These are phyloP conservation scores for Cercospora nicotianae DNA, from an alignment of 2,329 filamentous ascomycete genomes.

Conservation along the genomic window DNA sequence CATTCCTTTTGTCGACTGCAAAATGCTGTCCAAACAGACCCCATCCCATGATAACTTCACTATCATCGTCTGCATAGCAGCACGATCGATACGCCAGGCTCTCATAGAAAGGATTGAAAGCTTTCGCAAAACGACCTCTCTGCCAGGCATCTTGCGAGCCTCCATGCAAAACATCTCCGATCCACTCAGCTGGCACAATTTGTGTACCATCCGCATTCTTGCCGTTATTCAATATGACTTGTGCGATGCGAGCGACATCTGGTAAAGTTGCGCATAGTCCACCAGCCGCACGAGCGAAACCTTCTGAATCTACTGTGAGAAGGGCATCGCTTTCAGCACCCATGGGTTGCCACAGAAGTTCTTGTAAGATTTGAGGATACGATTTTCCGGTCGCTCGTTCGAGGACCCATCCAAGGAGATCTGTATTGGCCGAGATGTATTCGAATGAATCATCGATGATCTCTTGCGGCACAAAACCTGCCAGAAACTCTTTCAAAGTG, in stretches of 20 bases:
- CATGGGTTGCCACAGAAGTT: conserved; percentile 31
- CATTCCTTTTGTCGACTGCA: conserved; percentile 26
- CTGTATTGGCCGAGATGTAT: conserved; percentile 30
- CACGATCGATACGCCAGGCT: conserved; percentile 25
- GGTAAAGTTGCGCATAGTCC: conserved; percentile 28
- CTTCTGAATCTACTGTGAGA: conserved; percentile 26
- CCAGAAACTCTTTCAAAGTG: conserved; percentile 26
- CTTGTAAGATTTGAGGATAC: conserved; percentile 22
- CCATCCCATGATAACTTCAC: conserved; percentile 21
- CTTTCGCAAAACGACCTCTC: neutral
- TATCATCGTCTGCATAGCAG: conserved; percentile 18
- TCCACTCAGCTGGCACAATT: conserved; percentile 27
- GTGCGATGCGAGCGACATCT: conserved; percentile 29
- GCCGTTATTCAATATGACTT: conserved; percentile 21
- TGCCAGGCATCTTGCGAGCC: conserved; percentile 10
- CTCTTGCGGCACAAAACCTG: conserved; percentile 19
- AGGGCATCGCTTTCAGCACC: conserved; percentile 30
- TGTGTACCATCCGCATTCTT: conserved; percentile 5
- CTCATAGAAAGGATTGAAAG: conserved; percentile 13
- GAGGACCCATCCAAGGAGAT: conserved; percentile 31
- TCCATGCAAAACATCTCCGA: conserved; percentile 26
- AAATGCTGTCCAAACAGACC: conserved; percentile 30
- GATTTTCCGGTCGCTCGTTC: conserved; percentile 26
- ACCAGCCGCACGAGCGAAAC: conserved; percentile 26
- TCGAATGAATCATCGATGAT: conserved; percentile 24